A percentile compares a stretch with the other conserved stretches of the same genome.
Evolutionary conservation across 148 eudicot genomes (phyloP).

Genomic region (Chenopodium album): DNA sequence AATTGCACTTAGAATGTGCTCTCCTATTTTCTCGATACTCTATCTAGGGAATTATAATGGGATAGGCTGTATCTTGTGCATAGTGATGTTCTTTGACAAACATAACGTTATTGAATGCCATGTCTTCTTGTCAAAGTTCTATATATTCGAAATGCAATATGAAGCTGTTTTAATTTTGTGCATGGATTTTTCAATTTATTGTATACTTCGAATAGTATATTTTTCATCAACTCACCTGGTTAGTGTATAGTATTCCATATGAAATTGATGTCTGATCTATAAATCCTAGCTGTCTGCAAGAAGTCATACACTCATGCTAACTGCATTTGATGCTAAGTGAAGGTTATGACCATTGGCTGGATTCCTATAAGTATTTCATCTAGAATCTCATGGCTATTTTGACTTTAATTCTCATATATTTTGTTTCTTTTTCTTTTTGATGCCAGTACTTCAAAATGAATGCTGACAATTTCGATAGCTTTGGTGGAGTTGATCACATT

Average conservation of each 20-base stretch:
- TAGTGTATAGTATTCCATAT: not conserved
- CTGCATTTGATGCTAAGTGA: not conserved
- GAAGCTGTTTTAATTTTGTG: not conserved
- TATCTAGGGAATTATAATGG: not conserved
- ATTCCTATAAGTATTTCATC: not conserved
- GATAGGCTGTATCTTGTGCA: not conserved
- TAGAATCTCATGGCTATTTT: not conserved
- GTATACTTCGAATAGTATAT: not conserved
- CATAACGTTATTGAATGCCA: not conserved
- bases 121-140: not conserved
- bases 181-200: not conserved
- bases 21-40: not conserved
- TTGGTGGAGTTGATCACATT: constrained; percentile 80
- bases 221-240: not conserved
- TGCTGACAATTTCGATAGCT: constrained; percentile 58
- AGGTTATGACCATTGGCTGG: not conserved
- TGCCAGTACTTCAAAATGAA: constrained; percentile 93
- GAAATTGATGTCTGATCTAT: not conserved
- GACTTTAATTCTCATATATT: not conserved
- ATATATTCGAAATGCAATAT: no score
- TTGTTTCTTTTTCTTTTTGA: constrained; percentile 12
- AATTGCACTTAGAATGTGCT: not conserved
- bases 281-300: not conserved
- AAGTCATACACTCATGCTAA: not conserved
- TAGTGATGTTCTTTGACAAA: not conserved